phyloP scores from a whole-genome alignment of 345 rosid species.

The Hibiscus syriacus region DNA sequence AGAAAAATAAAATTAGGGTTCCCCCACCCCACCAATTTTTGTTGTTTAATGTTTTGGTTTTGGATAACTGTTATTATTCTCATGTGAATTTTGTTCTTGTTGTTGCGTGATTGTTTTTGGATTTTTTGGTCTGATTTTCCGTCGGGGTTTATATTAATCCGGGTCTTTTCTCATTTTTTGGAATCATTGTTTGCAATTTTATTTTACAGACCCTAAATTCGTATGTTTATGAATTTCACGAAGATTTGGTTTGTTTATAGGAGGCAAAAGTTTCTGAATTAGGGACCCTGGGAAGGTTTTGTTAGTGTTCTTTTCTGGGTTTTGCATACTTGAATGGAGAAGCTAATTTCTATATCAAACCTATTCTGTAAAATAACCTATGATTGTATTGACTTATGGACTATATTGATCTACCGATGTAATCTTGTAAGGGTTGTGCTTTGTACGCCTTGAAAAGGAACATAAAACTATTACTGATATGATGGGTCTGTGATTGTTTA shows the following conservation, averaged over 20 bases:
- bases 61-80: not conserved
- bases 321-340: not conserved
- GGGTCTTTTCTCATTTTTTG: not conserved
- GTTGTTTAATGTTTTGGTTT: not conserved
- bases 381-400: not conserved
- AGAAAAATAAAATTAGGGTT: not conserved
- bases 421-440: not conserved
- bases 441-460: not conserved
- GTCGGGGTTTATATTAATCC: not conserved
- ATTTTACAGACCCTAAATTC: not conserved
- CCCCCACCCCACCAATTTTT: not conserved
- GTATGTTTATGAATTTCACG: not conserved
- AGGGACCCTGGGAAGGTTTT: too few relatives aligned
- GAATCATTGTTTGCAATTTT: not conserved
- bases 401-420: not conserved
- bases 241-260: not conserved
- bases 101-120: too few relatives aligned
- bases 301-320: not conserved
- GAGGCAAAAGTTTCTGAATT: not conserved
- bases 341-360: not conserved
- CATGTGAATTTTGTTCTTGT: too few relatives aligned
- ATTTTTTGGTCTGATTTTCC: too few relatives aligned
- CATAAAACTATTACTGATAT: not conserved
- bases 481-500: not conserved
- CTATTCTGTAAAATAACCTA: not conserved